These are phyloP conservation scores for Cryptomeria japonica DNA, from an alignment of 75 land plant species.

Conservation along the genomic window DNA sequence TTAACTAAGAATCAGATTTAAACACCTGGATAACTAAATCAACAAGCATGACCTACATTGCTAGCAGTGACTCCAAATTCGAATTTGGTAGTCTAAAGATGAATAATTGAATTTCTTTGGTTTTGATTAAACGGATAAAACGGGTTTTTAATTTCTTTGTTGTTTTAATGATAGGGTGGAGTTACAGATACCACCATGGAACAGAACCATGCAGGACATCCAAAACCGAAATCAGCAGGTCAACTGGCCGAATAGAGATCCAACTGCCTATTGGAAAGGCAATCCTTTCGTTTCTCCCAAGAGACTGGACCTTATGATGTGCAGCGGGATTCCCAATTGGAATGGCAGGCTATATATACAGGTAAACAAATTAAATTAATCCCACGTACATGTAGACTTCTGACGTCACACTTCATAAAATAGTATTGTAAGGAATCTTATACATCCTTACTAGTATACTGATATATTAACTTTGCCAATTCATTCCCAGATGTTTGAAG, in stretches of 20 bases:
- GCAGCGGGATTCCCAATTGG: constrained; percentile 39
- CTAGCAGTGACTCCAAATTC: too few relatives aligned
- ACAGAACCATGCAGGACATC: constrained; percentile 31
- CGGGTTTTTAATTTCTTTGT: background rate
- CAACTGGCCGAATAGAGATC: constrained; percentile 50
- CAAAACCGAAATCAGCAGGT: constrained; percentile 24
- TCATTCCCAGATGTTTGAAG: too few relatives aligned
- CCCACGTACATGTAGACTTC: too few relatives aligned
- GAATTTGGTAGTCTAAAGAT: background rate
- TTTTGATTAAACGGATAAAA: background rate
- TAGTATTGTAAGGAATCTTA: too few relatives aligned
- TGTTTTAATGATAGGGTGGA: constrained; percentile 42
- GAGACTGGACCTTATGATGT: constrained; percentile 43
- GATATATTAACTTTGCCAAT: too few relatives aligned
- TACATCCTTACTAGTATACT: too few relatives aligned
- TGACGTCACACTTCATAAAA: too few relatives aligned
- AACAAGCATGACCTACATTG: too few relatives aligned
- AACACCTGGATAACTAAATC: too few relatives aligned
- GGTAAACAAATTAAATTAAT: constrained; percentile 17
- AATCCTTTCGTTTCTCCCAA: constrained; percentile 32
- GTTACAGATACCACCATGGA: constrained; percentile 65
- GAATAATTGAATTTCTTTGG: background rate
- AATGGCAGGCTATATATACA: constrained; percentile 43
- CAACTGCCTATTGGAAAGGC: constrained; percentile 70
- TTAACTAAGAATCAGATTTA: too few relatives aligned